Conservation (phyloP, 257 asterid genomes). For the Gynochthodes officinalis region DNA sequence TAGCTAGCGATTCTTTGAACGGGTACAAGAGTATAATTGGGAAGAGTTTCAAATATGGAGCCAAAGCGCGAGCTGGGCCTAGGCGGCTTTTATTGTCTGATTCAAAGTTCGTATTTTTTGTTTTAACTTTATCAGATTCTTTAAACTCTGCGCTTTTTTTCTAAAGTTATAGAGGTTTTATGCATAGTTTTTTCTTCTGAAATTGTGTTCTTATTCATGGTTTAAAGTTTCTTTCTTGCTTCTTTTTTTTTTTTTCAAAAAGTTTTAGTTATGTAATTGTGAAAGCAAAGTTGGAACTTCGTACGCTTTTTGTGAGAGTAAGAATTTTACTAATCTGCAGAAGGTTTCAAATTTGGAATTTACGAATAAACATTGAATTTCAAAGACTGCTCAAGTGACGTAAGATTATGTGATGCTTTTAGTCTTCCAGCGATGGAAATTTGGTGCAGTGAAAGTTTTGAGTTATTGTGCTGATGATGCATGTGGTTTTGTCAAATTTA, state of each 20-base stretch:
- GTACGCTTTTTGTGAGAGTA: background rate
- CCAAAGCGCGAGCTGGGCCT: conserved; percentile 30
- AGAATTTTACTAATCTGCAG: no score
- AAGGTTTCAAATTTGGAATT: background rate
- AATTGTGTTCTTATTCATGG: background rate
- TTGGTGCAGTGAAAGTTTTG: no score
- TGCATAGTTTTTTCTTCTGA: background rate
- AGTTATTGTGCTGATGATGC: background rate
- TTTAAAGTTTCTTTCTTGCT: background rate
- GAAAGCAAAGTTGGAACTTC: background rate
- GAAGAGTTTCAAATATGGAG: conserved; percentile 23
- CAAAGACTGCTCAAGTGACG: background rate
- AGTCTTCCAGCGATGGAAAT: no score
- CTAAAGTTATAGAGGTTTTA: background rate
- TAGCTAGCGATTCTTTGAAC: conserved; percentile 26
- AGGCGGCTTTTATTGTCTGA: conserved; percentile 55
- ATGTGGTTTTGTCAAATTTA: background rate
- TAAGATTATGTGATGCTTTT: background rate
- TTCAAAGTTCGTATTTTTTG: conserved; percentile 34
- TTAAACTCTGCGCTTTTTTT: background rate
- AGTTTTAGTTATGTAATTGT: no score
- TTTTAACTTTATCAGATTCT: background rate
- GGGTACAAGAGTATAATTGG: conserved; percentile 22
- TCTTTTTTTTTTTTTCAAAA: no score
- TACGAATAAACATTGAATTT: background rate